phyloP scores from a whole-genome alignment of 164 flowering plant species.

The Macadamia integrifolia region DNA sequence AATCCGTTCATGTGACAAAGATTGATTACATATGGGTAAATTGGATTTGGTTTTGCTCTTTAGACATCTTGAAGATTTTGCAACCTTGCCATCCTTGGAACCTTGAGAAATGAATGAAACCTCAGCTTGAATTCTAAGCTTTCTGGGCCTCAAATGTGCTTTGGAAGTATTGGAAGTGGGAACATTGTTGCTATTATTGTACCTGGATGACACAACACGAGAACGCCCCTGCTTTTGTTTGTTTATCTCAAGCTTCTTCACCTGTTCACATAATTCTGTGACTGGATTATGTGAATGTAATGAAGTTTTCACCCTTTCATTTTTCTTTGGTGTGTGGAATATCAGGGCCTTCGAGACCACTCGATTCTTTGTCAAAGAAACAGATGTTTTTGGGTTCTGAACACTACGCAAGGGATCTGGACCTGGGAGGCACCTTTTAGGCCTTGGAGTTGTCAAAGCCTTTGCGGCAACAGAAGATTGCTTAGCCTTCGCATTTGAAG shows the following conservation, averaged over 20 bases:
- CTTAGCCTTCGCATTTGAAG: constrained; percentile 45
- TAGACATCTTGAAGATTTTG: constrained; percentile 11
- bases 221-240: constrained; percentile 32
- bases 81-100: constrained; percentile 12
- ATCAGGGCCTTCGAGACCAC: constrained; percentile 58
- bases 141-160: constrained; percentile 19
- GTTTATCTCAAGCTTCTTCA: constrained; percentile 59
- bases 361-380: constrained; percentile 28
- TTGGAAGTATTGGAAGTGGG: constrained; percentile 24
- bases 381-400: constrained; percentile 31
- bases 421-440: constrained; percentile 29
- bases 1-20: constrained; percentile 12
- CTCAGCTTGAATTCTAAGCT: constrained; percentile 27
- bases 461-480: constrained; percentile 32
- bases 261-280: constrained; percentile 40
- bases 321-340: constrained; percentile 68
- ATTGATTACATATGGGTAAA: neutral
- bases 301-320: constrained; percentile 27
- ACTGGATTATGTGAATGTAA: constrained; percentile 38
- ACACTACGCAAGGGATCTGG: constrained; percentile 51
- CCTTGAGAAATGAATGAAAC: constrained; percentile 22
- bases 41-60: constrained; percentile 20
- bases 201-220: constrained; percentile 19
- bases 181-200: constrained; percentile 11
- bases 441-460: constrained; percentile 58